Conservation (phyloP, 192 early-diverging fungal species). For the Mortierella antarctica region DNA sequence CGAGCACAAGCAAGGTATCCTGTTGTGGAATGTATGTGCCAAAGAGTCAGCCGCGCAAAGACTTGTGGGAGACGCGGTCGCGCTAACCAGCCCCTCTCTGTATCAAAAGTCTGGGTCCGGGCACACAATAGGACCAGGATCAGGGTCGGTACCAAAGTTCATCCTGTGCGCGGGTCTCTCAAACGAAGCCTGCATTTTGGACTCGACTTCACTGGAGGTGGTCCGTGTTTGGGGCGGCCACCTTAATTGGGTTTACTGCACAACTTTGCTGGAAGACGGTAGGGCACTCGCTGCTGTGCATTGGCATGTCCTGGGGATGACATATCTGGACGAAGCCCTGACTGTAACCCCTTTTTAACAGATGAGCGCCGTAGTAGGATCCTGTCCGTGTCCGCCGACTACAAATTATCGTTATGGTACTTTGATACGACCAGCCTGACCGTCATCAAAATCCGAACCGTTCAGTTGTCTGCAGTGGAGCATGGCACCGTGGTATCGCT, state of each 20-base stretch:
- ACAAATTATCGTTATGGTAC: slow-evolving; percentile 62
- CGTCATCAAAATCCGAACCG: slow-evolving; percentile 56
- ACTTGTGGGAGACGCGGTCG: no score
- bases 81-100: not conserved
- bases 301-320: not conserved
- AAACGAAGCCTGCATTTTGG: slow-evolving; percentile 63
- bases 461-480: slow-evolving; percentile 16
- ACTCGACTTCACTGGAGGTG: slow-evolving; percentile 62
- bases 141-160: slow-evolving; percentile 52
- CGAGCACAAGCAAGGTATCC: slow-evolving; percentile 30
- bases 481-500: slow-evolving; percentile 21
- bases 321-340: not conserved
- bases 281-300: not conserved
- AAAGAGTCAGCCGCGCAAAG: no score
- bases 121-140: no score
- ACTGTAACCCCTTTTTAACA: slow-evolving; percentile 11
- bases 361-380: slow-evolving; percentile 54
- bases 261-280: slow-evolving; percentile 61
- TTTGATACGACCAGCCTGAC: slow-evolving; percentile 59
- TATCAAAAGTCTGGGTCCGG: not conserved
- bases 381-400: slow-evolving; percentile 58
- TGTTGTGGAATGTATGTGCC: no score
- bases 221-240: slow-evolving; percentile 70
- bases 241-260: slow-evolving; percentile 65
- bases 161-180: slow-evolving; percentile 64